Base-by-base conservation (phyloP, 2,329 filamentous ascomycete species). In the Didymella arachidicola region DNA sequence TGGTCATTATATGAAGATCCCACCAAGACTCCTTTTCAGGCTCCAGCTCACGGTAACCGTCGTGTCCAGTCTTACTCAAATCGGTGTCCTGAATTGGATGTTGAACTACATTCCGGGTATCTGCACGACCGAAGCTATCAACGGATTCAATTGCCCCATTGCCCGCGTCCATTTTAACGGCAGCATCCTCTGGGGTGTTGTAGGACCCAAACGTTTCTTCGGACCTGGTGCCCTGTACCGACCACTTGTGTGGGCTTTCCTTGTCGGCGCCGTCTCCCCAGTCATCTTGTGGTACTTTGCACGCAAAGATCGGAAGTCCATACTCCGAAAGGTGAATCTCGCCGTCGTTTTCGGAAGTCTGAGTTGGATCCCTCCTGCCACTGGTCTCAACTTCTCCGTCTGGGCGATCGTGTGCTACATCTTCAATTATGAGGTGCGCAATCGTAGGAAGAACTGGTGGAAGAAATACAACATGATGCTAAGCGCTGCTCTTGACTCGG, bases 401-500 rank as follows among this genome's bases (percentile, higher is more conserved):
- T 96, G 92, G 91, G 90, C 89, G 0, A 79, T 95, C 7, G 90
- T 96, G 14, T 95, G 91, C 79, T 96, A 89, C 76, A 67, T 92
- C 42, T 96, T 96, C 82, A 96, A 96, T 75, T 88, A 89, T 73
- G 77, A 89, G 60, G 84, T 96, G 70, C 87, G 88, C 72, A 86
- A 86, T 34, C 82, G 89, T 22, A 89, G 86, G 26, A 82, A 82
- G 29, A 87, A 86, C 1, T 96, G 92, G 92, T 96, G 92, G 92
- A 87, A 87, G 46, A 95, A 96, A 77, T 96, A 96, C 75, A 94
- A 91, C 39, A 95, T 96, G 91, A 93, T 91, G 4, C 81, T 96
- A 51, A 92, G 89, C 57, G 92, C 92, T 0, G 92, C 91, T 1
- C 82, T 96, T 54, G 92, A 96, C 73, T 93, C 89, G 1, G 91